These are phyloP conservation scores for Nannizziopsis barbatae DNA, from an alignment of 2,329 filamentous ascomycete species.

Conservation along the genomic window DNA sequence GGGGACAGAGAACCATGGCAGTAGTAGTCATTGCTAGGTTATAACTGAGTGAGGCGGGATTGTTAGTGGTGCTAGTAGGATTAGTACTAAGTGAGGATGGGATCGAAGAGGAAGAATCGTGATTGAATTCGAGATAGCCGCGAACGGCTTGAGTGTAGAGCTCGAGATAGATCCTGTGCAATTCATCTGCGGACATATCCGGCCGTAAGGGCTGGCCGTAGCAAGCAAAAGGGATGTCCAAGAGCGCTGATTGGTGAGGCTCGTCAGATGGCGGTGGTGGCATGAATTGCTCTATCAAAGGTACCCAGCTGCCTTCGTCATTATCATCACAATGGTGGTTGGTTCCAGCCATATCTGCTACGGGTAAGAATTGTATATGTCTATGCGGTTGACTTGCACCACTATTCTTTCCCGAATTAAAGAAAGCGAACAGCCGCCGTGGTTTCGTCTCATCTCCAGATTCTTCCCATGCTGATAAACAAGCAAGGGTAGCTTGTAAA, in stretches of 20 bases:
- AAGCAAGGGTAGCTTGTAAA: conserved; percentile 32
- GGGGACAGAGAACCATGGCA: conserved; percentile 45
- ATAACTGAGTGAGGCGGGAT: conserved; percentile 42
- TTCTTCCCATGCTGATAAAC: conserved; percentile 32
- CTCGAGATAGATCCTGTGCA: conserved; percentile 32
- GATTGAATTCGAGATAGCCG: conserved; percentile 3
- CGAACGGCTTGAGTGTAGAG: conserved; percentile 28
- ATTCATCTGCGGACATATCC: conserved; percentile 29
- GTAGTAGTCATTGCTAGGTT: conserved; percentile 47
- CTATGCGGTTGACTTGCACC: conserved; percentile 40
- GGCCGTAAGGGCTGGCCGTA: conserved; percentile 36
- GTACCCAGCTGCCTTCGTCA: conserved; percentile 32
- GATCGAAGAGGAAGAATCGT: neutral
- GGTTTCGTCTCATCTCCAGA: neutral
- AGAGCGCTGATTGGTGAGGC: conserved; percentile 21
- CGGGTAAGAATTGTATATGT: conserved; percentile 39
- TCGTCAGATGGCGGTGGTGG: conserved; percentile 6
- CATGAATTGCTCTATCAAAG: conserved; percentile 36
- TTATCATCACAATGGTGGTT: neutral
- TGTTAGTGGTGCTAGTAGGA: conserved; percentile 20
- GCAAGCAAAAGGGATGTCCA: conserved; percentile 40
- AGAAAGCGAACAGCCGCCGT: conserved; percentile 37
- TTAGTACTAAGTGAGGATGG: conserved; percentile 5
- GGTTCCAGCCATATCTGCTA: conserved; percentile 34
- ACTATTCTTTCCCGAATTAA: conserved; percentile 40